A percentile compares a stretch with the other conserved stretches of the same genome.
phyloP scores from a whole-genome alignment of 805 yeast genomes.

The Candida dendrica region DNA sequence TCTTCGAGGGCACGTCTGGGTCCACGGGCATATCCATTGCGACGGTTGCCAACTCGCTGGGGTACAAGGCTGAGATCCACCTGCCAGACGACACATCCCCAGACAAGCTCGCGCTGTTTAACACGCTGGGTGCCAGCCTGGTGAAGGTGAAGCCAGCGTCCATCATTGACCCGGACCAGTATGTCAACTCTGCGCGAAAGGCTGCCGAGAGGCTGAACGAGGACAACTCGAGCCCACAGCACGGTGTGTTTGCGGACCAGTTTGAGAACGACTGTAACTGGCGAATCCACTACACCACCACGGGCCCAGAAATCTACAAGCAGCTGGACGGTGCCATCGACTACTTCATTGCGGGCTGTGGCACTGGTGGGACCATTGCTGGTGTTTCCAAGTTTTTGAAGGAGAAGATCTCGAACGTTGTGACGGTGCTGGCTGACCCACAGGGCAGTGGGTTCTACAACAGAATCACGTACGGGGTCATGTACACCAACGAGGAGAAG shows the following conservation, averaged over 20 bases:
- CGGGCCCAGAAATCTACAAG: conserved; percentile 88
- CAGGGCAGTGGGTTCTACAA: conserved; percentile 92
- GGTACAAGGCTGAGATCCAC: conserved; percentile 88
- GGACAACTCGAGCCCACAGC: conserved; percentile 23
- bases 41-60: conserved; percentile 79
- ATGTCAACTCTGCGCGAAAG: conserved; percentile 77
- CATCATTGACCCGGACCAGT: conserved; percentile 88
- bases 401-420: conserved; percentile 33
- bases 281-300: conserved; percentile 71
- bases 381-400: conserved; percentile 79
- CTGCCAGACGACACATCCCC: conserved; percentile 88
- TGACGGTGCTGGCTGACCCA: conserved; percentile 77
- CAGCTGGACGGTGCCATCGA: conserved; percentile 66
- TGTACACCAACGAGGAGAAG: conserved; percentile 82
- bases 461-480: conserved; percentile 81
- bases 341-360: conserved; percentile 84
- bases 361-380: conserved; percentile 96
- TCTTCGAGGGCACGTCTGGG: conserved; percentile 94
- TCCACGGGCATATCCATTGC: conserved; percentile 95
- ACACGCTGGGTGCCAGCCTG: conserved; percentile 71
- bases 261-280: conserved; percentile 92
- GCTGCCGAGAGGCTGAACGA: conserved; percentile 46
- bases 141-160: conserved; percentile 91
- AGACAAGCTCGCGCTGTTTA: conserved; percentile 70
- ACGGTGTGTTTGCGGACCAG: conserved; percentile 85